Evolutionary conservation across 2,329 filamentous ascomycete genomes (phyloP).

Genomic region (Claviceps purpurea): DNA sequence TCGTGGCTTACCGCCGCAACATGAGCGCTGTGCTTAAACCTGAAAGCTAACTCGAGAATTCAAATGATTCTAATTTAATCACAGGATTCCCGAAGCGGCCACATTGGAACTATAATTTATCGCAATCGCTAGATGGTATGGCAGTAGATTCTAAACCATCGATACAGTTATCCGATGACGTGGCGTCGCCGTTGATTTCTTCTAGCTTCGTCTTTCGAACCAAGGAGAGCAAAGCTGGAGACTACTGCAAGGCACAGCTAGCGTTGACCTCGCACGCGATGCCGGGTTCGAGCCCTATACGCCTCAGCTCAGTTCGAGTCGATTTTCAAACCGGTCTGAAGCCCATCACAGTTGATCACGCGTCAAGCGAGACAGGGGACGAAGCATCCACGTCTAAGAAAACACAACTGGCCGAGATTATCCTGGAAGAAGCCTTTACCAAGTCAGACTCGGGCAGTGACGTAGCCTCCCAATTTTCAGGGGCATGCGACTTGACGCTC

Average conservation of each 20-base stretch:
- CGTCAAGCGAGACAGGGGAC: conserved; percentile 7
- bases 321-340: conserved; percentile 45
- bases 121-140: conserved; percentile 40
- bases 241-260: conserved; percentile 44
- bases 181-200: conserved; percentile 38
- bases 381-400: conserved; percentile 6
- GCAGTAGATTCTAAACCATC: conserved; percentile 29
- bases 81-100: conserved; percentile 39
- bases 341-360: conserved; percentile 37
- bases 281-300: conserved; percentile 35
- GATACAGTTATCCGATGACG: conserved; percentile 37
- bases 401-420: conserved; percentile 11
- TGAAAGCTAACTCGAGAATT: neutral
- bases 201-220: conserved; percentile 44
- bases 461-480: conserved; percentile 30
- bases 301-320: conserved; percentile 37
- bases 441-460: conserved; percentile 14
- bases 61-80: too few species aligned
- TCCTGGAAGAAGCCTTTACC: conserved; percentile 16
- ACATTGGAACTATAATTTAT: conserved; percentile 49
- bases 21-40: neutral
- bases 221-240: conserved; percentile 48
- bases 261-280: conserved; percentile 43
- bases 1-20: neutral
- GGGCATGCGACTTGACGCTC: conserved; percentile 51